A percentile compares a stretch with the other conserved stretches of the same genome.
These are phyloP conservation scores for Cyanidium caldarium DNA, from an alignment of 23 red algal species.

Conservation along the genomic window DNA sequence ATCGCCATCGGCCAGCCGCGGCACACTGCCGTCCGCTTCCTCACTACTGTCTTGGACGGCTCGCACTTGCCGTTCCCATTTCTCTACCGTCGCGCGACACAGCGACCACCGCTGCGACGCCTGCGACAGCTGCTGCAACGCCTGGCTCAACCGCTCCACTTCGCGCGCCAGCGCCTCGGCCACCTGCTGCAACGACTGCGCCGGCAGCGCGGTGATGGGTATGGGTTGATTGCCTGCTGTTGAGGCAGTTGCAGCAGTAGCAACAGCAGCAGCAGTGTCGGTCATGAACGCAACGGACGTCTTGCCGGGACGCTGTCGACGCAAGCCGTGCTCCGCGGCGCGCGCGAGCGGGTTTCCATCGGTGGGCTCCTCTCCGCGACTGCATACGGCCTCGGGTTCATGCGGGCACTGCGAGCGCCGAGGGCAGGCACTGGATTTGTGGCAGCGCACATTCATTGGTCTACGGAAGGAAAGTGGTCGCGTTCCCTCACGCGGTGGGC, in stretches of 20 bases:
- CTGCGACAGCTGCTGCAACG: neutral
- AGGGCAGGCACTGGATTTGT: too few species aligned
- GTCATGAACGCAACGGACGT: neutral
- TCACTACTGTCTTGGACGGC: neutral
- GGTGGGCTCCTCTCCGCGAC: too few species aligned
- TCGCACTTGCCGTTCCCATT: neutral
- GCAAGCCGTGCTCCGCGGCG: too few species aligned
- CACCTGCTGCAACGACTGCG: neutral
- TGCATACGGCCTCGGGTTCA: too few species aligned
- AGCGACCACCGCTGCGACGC: neutral
- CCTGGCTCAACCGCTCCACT: neutral
- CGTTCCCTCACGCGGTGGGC: too few species aligned
- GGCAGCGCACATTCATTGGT: too few species aligned
- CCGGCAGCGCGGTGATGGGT: neutral
- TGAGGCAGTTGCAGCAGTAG: neutral
- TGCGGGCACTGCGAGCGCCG: too few species aligned
- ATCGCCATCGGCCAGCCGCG: neutral
- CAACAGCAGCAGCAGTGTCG: neutral
- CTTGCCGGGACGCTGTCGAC: too few species aligned
- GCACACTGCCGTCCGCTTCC: neutral
- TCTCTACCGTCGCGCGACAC: neutral
- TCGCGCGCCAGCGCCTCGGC: neutral
- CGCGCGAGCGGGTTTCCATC: too few species aligned
- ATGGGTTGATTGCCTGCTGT: neutral
- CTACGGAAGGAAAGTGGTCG: too few species aligned